Conservation (phyloP, 1,284 basidiomycete genomes). For the Sphaerobolus stellatus region DNA sequence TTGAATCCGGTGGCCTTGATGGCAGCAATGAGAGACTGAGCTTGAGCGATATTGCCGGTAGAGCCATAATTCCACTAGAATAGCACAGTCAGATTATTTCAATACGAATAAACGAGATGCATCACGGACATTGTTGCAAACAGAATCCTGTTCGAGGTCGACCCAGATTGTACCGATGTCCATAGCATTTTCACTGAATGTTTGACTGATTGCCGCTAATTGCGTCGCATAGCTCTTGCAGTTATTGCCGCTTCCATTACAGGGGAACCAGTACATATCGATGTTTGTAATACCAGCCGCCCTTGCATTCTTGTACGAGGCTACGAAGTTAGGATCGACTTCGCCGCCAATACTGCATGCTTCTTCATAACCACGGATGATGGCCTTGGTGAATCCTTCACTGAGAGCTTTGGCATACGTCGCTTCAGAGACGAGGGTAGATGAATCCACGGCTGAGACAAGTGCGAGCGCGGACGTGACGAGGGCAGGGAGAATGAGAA, state of each 20-base stretch:
- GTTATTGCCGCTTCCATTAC: background rate
- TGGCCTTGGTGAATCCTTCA: constrained; percentile 11
- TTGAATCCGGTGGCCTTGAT: constrained; percentile 8
- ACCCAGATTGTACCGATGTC: constrained; percentile 10
- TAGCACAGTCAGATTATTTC: background rate
- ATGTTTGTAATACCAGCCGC: constrained; percentile 9
- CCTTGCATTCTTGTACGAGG: constrained; percentile 9
- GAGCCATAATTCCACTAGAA: constrained; percentile 10
- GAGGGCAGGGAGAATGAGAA: background rate
- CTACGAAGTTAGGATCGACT: constrained; percentile 12
- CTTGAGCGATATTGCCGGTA: constrained; percentile 3
- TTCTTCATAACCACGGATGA: constrained; percentile 10
- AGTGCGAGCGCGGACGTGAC: background rate
- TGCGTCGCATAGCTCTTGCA: constrained; percentile 8
- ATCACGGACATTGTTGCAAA: constrained; percentile 2
- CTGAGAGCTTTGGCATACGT: background rate
- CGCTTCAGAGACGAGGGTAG: background rate
- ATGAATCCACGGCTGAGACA: background rate
- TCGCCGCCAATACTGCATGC: constrained; percentile 9
- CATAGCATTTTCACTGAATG: constrained; percentile 8
- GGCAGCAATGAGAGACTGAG: constrained; percentile 2
- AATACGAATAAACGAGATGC: background rate
- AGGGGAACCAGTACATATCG: constrained; percentile 8
- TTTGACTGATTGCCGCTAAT: constrained; percentile 2
- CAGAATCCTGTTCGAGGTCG: background rate